Evolutionary conservation across 192 early-diverging fungal species (phyloP).

Genomic region (Coemansia sp.): DNA sequence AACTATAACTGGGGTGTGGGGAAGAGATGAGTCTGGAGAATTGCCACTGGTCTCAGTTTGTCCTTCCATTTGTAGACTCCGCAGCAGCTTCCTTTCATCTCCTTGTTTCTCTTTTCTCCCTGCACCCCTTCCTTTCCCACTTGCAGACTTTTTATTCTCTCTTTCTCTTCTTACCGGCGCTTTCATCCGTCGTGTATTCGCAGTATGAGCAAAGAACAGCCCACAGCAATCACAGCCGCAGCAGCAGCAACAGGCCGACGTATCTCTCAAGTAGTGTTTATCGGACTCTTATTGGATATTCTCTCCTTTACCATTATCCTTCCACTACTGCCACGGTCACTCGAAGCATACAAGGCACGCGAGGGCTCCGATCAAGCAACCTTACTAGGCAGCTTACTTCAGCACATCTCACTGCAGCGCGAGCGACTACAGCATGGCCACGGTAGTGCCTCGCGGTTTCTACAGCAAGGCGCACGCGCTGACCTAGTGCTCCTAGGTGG

Average conservation of each 20-base stretch:
- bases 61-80: too few relatives aligned
- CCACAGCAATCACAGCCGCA: background rate
- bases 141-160: background rate
- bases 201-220: background rate
- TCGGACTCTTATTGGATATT: slow-evolving; percentile 89
- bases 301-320: slow-evolving; percentile 97
- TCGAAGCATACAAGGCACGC: slow-evolving; percentile 78
- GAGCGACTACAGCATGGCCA: slow-evolving; percentile 8
- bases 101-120: background rate
- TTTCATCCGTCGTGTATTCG: background rate
- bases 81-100: background rate
- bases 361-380: slow-evolving; percentile 43
- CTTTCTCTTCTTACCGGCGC: background rate
- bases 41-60: too few relatives aligned
- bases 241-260: slow-evolving; percentile 24
- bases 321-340: slow-evolving; percentile 86
- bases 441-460: slow-evolving; percentile 38
- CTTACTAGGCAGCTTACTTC: slow-evolving; percentile 37
- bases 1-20: too few relatives aligned
- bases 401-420: slow-evolving; percentile 17
- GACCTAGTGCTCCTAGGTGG: slow-evolving; percentile 88
- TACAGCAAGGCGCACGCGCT: slow-evolving; percentile 37
- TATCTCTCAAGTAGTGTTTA: slow-evolving; percentile 63
- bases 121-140: background rate
- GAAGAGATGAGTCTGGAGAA: too few relatives aligned